Conservation (phyloP, 2,329 filamentous ascomycete species). For the Bimuria novae-zelandiae region DNA sequence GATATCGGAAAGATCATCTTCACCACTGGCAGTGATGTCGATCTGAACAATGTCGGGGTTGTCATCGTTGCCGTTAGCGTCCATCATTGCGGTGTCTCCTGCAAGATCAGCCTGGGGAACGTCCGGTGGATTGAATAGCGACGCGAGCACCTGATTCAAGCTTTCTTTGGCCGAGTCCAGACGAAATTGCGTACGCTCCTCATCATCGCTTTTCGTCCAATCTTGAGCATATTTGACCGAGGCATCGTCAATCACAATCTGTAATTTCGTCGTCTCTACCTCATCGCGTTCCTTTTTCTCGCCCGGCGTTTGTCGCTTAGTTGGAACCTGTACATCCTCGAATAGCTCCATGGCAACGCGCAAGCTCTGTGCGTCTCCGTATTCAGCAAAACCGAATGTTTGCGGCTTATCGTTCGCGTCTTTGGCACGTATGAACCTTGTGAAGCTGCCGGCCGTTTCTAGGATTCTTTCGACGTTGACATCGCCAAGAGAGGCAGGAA, state of each 20-base stretch:
- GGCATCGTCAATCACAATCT: constrained; percentile 69
- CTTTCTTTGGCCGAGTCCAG: constrained; percentile 71
- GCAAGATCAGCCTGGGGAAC: constrained; percentile 58
- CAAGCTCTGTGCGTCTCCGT: constrained; percentile 87
- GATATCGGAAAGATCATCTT: constrained; percentile 94
- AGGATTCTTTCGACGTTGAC: constrained; percentile 82
- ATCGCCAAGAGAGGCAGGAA: constrained; percentile 76
- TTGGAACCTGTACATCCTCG: constrained; percentile 78
- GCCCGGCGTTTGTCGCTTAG: constrained; percentile 70
- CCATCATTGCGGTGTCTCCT: constrained; percentile 72
- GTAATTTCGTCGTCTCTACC: constrained; percentile 35
- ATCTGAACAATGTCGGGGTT: constrained; percentile 88
- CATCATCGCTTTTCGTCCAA: constrained; percentile 68
- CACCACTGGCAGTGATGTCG: constrained; percentile 65
- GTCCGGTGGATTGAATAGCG: constrained; percentile 69
- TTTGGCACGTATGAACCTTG: constrained; percentile 81
- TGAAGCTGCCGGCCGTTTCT: constrained; percentile 74
- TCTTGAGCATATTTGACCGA: constrained; percentile 86
- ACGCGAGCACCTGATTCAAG: constrained; percentile 69
- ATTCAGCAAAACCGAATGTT: constrained; percentile 94
- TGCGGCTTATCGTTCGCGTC: constrained; percentile 80
- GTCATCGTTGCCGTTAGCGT: constrained; percentile 59
- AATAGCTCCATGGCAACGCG: constrained; percentile 84
- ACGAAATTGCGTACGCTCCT: constrained; percentile 66
- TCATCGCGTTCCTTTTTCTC: constrained; percentile 48